Evolutionary conservation across 2,329 filamentous ascomycete genomes (phyloP).

Genomic region (Botrytis tulipae): DNA sequence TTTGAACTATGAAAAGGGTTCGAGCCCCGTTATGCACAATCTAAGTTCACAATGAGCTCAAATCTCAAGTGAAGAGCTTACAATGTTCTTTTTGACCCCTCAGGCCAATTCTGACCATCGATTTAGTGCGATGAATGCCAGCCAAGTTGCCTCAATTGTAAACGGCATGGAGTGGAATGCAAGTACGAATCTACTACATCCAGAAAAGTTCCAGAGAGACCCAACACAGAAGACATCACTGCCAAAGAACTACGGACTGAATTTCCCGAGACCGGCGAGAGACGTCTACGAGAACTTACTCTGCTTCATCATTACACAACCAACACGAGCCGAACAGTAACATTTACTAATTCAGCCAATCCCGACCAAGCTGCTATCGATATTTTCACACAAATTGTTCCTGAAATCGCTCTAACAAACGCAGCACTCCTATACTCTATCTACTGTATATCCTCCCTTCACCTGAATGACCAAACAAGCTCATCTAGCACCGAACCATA

Average conservation of each 20-base stretch:
- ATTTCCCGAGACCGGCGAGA: slow-evolving; percentile 24
- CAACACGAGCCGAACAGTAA: slow-evolving; percentile 24
- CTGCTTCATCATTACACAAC: slow-evolving; percentile 31
- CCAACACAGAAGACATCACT: neutral
- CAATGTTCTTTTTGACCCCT: neutral
- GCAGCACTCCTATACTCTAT: neutral
- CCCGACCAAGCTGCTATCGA: slow-evolving; percentile 12
- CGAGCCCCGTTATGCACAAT: too few relatives aligned
- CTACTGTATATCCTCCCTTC: neutral
- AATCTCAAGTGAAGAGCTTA: neutral
- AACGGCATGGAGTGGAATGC: slow-evolving; percentile 27
- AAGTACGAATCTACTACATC: slow-evolving; percentile 17
- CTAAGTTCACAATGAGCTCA: neutral
- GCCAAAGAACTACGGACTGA: neutral
- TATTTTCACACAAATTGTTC: slow-evolving; percentile 19
- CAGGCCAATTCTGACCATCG: neutral
- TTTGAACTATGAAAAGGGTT: too few relatives aligned
- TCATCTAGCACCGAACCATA: neutral
- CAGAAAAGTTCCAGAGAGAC: neutral
- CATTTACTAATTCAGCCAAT: neutral
- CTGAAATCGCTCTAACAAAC: slow-evolving; percentile 25
- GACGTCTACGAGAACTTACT: slow-evolving; percentile 29
- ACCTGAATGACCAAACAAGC: neutral
- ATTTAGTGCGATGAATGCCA: slow-evolving; percentile 32
- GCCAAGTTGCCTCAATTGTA: slow-evolving; percentile 28